These are phyloP conservation scores for Sphaerostilbella broomeana DNA, from an alignment of 2,329 filamentous ascomycete genomes.

Conservation along the genomic window DNA sequence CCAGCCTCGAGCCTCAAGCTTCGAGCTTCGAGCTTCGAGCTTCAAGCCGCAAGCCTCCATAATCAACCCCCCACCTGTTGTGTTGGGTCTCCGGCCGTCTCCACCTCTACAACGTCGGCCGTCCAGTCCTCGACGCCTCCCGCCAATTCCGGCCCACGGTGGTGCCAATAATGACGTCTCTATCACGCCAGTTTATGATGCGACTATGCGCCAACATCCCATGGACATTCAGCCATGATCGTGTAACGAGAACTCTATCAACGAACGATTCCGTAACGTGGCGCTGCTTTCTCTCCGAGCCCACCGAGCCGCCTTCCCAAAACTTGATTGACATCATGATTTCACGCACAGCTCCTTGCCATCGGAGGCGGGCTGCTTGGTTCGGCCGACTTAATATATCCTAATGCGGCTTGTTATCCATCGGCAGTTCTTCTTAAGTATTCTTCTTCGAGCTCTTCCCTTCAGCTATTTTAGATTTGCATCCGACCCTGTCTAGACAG, in stretches of 20 bases:
- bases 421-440: too few species aligned
- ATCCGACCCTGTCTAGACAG: too few species aligned
- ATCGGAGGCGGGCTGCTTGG: too few species aligned
- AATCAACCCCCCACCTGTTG: not conserved
- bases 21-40: not conserved
- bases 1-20: not conserved
- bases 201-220: constrained; percentile 9
- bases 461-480: too few species aligned
- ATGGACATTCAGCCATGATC: constrained; percentile 7
- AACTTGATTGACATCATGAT: constrained; percentile 2
- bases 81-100: not conserved
- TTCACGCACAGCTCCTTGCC: too few species aligned
- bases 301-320: constrained; percentile 9
- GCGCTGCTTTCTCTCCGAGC: too few species aligned
- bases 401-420: too few species aligned
- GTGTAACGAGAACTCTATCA: constrained; percentile 4
- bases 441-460: too few species aligned
- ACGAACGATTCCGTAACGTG: constrained; percentile 1
- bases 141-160: constrained; percentile 1
- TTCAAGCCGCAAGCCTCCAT: not conserved
- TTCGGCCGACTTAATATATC: too few species aligned
- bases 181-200: constrained; percentile 11
- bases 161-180: constrained; percentile 7
- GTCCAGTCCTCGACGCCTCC: not conserved
- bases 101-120: not conserved